Evolutionary conservation across 768 basidiomycete species (phyloP), one percentile per base, ranked within the genome.

Genomic region (Auriscalpium vulgare): DNA sequence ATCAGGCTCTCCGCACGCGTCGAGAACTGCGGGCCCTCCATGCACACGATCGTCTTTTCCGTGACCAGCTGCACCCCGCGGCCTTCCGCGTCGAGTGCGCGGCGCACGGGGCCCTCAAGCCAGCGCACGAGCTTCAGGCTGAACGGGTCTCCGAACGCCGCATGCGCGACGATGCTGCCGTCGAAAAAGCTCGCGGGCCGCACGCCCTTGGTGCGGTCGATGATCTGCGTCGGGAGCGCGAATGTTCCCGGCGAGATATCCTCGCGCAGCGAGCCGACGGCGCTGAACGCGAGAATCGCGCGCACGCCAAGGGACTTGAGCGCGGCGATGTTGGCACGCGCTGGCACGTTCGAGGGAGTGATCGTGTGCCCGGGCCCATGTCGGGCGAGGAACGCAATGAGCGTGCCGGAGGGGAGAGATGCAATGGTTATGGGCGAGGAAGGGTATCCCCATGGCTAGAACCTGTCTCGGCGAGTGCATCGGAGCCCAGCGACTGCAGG

Each of bases 11-110:
- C 95, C 16, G 95, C 95, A 38, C 95, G 76, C n/a, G 95, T 99
- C 54, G 93, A 95, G 77, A 99, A 99, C 71, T 94, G 93, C 36
- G 90, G 90, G 50, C 95, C 95, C 68, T 98, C 94, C 92, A 98
- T 98, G 67, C 91, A 94, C 49, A 98, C 87, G 56, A 97, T 82
- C 17, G 84, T 87, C 76, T 87, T 93, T 34, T 82, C 87, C 51
- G 80, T 83, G 70, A 93, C 91, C 54, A 98, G 70, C 71, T 81
- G 74, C 38, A 86, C 82, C 1, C 77, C 79, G 10, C 76, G 69
- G 2, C 84, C 85, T 37, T 83, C 77, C 34, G 72, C 72, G 7
- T 74, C 78, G 53, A 95, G 69, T 37, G 82, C 91, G 58, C 77
- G 76, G 64, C 74, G 68, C 48, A 97, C 85, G 53, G 78, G 75